Evolutionary conservation across 176 grass and related monocot genomes (phyloP).

Genomic region (Oryza glumipatula): DNA sequence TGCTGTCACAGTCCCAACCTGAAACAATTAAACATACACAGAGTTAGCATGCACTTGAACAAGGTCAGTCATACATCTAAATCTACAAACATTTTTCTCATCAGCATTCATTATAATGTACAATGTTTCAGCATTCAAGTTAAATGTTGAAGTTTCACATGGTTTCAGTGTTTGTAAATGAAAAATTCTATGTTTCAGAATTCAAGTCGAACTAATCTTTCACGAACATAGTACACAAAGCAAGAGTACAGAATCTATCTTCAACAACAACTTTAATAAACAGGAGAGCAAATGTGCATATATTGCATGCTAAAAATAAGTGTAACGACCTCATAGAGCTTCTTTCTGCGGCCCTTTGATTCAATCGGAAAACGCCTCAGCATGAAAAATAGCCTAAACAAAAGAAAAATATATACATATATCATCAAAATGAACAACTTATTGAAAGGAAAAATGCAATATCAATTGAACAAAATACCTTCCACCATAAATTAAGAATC

Average conservation of each 20-base stretch:
- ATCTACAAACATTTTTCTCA: not conserved
- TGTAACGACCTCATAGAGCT: constrained; percentile 74
- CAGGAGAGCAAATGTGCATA: constrained; percentile 14
- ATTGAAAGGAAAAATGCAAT: not conserved
- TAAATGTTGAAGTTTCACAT: constrained; percentile 1
- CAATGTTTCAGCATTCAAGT: constrained; percentile 24
- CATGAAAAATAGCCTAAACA: constrained; percentile 76
- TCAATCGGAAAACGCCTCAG: constrained; percentile 85
- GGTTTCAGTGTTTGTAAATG: not conserved
- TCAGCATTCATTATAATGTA: constrained; percentile 14
- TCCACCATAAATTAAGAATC: constrained; percentile 85
- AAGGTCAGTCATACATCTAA: no score
- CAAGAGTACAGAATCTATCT: constrained; percentile 1
- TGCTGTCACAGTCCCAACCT: constrained; percentile 85
- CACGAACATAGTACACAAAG: not conserved
- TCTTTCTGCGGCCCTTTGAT: constrained; percentile 85
- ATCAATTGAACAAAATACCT: constrained; percentile 50
- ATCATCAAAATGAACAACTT: not conserved
- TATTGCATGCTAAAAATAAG: not conserved
- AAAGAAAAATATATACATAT: not conserved
- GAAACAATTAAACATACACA: constrained; percentile 22
- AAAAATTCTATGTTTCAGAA: not conserved
- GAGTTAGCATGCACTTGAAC: not conserved
- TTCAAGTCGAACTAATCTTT: not conserved
- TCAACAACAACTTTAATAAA: constrained; percentile 18